Conservation (phyloP, 1,139 yeast genomes). For the Diutina scorzettiae region DNA sequence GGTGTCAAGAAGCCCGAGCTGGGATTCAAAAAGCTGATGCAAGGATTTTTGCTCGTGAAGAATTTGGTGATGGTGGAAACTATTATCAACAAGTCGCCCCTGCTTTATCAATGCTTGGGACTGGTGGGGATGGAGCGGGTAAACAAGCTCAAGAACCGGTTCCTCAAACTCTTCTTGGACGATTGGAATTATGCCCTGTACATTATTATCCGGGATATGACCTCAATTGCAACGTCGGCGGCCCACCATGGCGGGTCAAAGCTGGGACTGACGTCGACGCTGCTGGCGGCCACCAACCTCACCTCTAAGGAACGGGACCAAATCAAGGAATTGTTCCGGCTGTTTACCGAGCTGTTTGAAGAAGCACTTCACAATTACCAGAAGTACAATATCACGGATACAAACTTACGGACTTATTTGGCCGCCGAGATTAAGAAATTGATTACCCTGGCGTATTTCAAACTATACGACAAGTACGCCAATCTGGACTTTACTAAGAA, state of each 20-base stretch:
- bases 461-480: constrained; percentile 68
- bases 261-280: constrained; percentile 6
- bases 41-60: constrained; percentile 63
- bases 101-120: constrained; percentile 40
- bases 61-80: constrained; percentile 69
- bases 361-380: constrained; percentile 55
- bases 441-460: constrained; percentile 71
- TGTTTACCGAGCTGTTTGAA: constrained; percentile 76
- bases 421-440: constrained; percentile 56
- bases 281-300: constrained; percentile 5
- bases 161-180: constrained; percentile 61
- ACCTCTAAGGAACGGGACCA: constrained; percentile 68
- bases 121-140: constrained; percentile 54
- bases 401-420: constrained; percentile 46
- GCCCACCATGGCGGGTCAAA: constrained; percentile 18
- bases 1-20: constrained; percentile 26
- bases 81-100: constrained; percentile 48
- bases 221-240: constrained; percentile 35
- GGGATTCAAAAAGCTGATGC: constrained; percentile 33
- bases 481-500: constrained; percentile 65
- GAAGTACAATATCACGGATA: constrained; percentile 54
- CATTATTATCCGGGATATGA: constrained; percentile 57
- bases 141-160: constrained; percentile 60
- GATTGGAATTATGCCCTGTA: constrained; percentile 81
- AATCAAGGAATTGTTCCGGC: constrained; percentile 74